Evolutionary conservation across 495 filamentous ascomycete genomes (phyloP).

Genomic region (Aspergillus cavernicola): DNA sequence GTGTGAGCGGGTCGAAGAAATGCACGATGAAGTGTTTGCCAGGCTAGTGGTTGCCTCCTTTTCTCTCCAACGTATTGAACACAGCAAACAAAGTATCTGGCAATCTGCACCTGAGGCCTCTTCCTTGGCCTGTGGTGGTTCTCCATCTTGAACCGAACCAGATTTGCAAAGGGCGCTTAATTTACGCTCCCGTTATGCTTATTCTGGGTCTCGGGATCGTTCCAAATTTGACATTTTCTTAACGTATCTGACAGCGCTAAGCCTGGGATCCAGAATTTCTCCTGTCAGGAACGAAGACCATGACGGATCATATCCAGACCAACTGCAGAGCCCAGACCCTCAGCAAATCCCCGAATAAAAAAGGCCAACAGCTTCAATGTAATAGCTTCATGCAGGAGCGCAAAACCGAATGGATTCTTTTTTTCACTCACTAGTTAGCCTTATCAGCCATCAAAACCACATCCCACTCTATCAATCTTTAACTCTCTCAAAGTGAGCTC

Average conservation of each 20-base stretch:
- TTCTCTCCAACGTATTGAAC: slow-evolving; percentile 5
- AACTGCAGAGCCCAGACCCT: too few relatives aligned
- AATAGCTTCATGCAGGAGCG: too few relatives aligned
- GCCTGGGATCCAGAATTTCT: too few relatives aligned
- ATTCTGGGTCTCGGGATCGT: slow-evolving; percentile 20
- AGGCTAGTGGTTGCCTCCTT: slow-evolving; percentile 18
- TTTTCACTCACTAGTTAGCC: too few relatives aligned
- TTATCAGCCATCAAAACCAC: too few relatives aligned
- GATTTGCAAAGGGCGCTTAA: slow-evolving; percentile 22
- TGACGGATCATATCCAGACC: too few relatives aligned
- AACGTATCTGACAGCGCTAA: too few relatives aligned
- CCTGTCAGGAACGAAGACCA: too few relatives aligned
- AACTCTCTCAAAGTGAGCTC: background rate
- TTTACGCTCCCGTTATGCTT: slow-evolving; percentile 31
- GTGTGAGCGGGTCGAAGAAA: slow-evolving; percentile 16
- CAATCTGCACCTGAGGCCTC: background rate
- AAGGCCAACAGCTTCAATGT: too few relatives aligned
- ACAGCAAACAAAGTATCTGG: slow-evolving; percentile 5
- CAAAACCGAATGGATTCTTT: too few relatives aligned
- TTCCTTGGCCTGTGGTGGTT: slow-evolving; percentile 4
- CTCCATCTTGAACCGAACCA: slow-evolving; percentile 24
- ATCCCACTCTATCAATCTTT: too few relatives aligned
- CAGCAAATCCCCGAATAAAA: too few relatives aligned
- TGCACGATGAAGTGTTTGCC: slow-evolving; percentile 28
- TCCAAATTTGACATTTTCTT: background rate